Percentiles rank a stretch among this genome's conserved stretches.
phyloP scores from a whole-genome alignment of 2,329 filamentous ascomycete genomes.

The Penicillium paneum region DNA sequence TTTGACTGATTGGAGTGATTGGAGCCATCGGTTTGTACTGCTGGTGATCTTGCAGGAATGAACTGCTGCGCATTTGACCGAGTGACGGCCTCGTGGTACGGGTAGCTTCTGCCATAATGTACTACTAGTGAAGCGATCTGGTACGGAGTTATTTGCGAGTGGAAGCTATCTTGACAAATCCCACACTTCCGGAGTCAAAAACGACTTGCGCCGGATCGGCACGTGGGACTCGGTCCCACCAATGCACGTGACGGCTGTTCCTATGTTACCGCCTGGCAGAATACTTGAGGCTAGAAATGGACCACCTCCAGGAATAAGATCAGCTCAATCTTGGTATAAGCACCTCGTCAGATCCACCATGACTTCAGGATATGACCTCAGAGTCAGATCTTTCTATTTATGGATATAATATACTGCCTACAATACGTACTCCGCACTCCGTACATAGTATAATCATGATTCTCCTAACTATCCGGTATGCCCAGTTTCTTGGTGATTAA shows the following conservation, averaged over 20 bases:
- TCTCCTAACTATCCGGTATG: background rate
- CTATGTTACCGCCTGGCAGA: slow-evolving; percentile 1
- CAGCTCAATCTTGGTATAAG: background rate
- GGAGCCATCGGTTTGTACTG: slow-evolving; percentile 45
- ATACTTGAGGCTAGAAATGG: background rate
- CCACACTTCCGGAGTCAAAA: slow-evolving; percentile 6
- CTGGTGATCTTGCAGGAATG: slow-evolving; percentile 49
- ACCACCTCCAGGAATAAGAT: background rate
- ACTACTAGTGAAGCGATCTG: background rate
- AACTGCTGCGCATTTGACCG: slow-evolving; percentile 44
- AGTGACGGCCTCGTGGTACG: slow-evolving; percentile 42
- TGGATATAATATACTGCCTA: background rate
- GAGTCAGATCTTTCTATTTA: background rate
- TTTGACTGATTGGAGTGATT: slow-evolving; percentile 33
- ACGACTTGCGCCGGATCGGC: slow-evolving; percentile 4
- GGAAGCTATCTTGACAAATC: background rate
- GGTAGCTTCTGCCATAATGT: slow-evolving; percentile 30
- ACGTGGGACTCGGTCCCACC: slow-evolving; percentile 5
- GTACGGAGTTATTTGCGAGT: background rate
- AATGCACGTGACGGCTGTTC: background rate
- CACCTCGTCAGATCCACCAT: background rate
- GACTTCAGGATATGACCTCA: background rate
- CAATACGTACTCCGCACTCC: background rate
- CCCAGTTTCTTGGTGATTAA: background rate
- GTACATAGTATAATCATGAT: background rate